Conservation (phyloP, 208 protist genomes). For the Novymonas esmeraldas region DNA sequence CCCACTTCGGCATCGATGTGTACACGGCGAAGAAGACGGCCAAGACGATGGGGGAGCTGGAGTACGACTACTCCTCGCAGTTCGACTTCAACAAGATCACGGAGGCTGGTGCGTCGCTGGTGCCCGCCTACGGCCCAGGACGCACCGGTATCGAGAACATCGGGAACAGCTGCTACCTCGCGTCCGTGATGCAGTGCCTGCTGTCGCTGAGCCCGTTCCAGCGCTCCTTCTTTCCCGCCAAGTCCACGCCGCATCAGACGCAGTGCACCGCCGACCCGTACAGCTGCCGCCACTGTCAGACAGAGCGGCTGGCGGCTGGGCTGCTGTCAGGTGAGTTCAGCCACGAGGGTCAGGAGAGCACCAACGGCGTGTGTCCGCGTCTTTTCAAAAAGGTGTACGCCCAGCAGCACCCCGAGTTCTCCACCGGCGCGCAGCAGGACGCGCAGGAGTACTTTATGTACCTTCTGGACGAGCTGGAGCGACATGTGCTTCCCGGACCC, state of each 20-base stretch:
- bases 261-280: slow-evolving; percentile 65
- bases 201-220: slow-evolving; percentile 82
- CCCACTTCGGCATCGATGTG: slow-evolving; percentile 96
- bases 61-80: slow-evolving; percentile 96
- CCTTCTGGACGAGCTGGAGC: slow-evolving; percentile 86
- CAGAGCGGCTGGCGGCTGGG: slow-evolving; percentile 92
- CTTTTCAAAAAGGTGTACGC: slow-evolving; percentile 97
- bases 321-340: slow-evolving; percentile 94
- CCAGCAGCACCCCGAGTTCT: slow-evolving; percentile 95
- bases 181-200: slow-evolving; percentile 95
- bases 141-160: slow-evolving; percentile 96
- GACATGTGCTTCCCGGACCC: slow-evolving; percentile 49
- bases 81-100: slow-evolving; percentile 94
- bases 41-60: slow-evolving; percentile 96
- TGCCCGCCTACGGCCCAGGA: slow-evolving; percentile 93
- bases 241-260: slow-evolving; percentile 50
- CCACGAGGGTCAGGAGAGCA: slow-evolving; percentile 36
- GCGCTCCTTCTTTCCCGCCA: slow-evolving; percentile 65
- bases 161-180: slow-evolving; percentile 98
- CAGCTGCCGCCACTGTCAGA: slow-evolving; percentile 82
- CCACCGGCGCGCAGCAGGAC: slow-evolving; percentile 96
- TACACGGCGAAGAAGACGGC: slow-evolving; percentile 91
- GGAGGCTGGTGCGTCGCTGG: slow-evolving; percentile 86
- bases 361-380: slow-evolving; percentile 86
- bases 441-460: slow-evolving; percentile 95